These are phyloP conservation scores for Scedosporium aurantiacum DNA, from an alignment of 2,329 filamentous ascomycete species.

Conservation along the genomic window DNA sequence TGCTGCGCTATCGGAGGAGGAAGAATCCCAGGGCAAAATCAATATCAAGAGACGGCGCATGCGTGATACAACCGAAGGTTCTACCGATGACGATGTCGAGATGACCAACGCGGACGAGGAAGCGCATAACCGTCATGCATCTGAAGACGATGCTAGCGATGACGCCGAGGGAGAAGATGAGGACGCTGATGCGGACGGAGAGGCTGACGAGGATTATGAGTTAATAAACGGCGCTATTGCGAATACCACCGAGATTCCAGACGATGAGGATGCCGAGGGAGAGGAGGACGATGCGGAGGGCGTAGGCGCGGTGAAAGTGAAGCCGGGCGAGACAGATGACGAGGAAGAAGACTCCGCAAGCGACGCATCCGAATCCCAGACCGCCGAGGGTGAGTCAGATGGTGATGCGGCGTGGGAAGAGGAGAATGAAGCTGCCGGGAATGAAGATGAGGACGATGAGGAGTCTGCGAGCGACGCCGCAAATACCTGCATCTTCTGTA, in stretches of 20 bases:
- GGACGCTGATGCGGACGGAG: conserved; percentile 31
- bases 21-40: conserved; percentile 20
- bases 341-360: conserved; percentile 27
- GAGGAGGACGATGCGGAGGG: conserved; percentile 36
- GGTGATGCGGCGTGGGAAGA: conserved; percentile 48
- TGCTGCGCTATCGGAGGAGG: conserved; percentile 38
- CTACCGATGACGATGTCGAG: conserved; percentile 33
- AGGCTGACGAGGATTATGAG: conserved; percentile 25
- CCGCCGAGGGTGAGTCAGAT: conserved; percentile 43
- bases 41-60: not conserved
- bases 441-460: conserved; percentile 46
- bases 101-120: conserved; percentile 21
- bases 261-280: conserved; percentile 18
- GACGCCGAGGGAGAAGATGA: conserved; percentile 26
- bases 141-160: conserved; percentile 13
- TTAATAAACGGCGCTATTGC: conserved; percentile 12
- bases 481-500: conserved; percentile 59
- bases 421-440: conserved; percentile 36
- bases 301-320: conserved; percentile 46
- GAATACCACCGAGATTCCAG: not conserved
- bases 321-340: conserved; percentile 36
- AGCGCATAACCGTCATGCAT: conserved; percentile 9
- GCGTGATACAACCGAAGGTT: conserved; percentile 24
- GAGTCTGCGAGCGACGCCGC: conserved; percentile 39
- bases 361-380: conserved; percentile 34